Evolutionary conservation across 78 protist species (phyloP), one percentile per base, ranked within the genome.

Genomic region (Dictyostelium purpureum): DNA sequence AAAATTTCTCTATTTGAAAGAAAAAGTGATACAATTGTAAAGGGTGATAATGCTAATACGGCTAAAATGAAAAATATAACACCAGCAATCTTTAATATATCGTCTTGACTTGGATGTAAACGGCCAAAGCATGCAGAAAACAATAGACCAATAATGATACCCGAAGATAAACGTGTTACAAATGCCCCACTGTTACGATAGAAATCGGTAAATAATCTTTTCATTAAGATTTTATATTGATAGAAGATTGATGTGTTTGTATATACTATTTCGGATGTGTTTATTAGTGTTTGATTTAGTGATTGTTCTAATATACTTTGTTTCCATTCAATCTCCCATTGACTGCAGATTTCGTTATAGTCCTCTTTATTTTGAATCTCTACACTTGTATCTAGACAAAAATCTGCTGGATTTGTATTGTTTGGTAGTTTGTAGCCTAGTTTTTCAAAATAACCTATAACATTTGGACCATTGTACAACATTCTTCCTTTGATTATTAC

Each of bases 341-440:
- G 37, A 4, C 73, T 76, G 43, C 77, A 85, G 16, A 85, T 59
- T 35, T 85, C 92, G 47, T 28, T 21, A 35, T 56, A 70, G 6
- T 67, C 45, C 11, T 49, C 54, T 12, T 42, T 43, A 2, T 85
- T 82, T 3, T 65, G 56, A 40, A 85, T 73, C 19, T 28, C 65
- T 6, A 47, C 69, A 12, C 74, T 71, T 0, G 76, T n/a, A 47
- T 85, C 92, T 42, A 85, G n/a, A 33, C 47, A 54, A n/a, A 73
- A 85, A 45, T 85, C 92, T 0, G 92, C 92, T 5, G 92, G 92
- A 47, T 85, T 85, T 31, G 56, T 51, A 33, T 85, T n/a, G 2
- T 35, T 37, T 21, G 92, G 92, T 37, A 47, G 49, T 42, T 63
- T 47, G 18, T 57, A 85, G 6, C 79, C 81, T 12, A 85, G 70